Conservation (phyloP, 2,329 filamentous ascomycete genomes). For the Orbilia javanica region DNA sequence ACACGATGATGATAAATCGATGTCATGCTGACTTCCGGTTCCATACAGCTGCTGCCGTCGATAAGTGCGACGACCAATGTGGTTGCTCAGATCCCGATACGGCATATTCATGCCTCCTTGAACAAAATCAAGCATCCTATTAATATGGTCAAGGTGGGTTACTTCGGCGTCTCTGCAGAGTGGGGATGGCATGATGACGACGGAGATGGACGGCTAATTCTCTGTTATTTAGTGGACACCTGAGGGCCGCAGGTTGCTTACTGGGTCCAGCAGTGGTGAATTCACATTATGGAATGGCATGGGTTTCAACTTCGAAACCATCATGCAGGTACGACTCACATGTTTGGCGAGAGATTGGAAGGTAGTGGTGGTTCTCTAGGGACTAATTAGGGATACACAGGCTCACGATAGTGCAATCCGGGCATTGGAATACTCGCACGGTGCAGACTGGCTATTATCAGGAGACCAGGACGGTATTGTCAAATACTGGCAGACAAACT, state of each 20-base stretch:
- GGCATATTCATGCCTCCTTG: slow-evolving; percentile 95
- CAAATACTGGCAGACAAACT: slow-evolving; percentile 99
- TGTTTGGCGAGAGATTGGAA: slow-evolving; percentile 25
- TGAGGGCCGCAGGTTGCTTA: slow-evolving; percentile 89
- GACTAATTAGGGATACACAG: slow-evolving; percentile 61
- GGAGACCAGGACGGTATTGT: slow-evolving; percentile 94
- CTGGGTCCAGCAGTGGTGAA: slow-evolving; percentile 94
- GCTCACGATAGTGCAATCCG: slow-evolving; percentile 91
- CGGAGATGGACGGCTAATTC: slow-evolving; percentile 12
- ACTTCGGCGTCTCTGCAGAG: background rate
- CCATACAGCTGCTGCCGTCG: slow-evolving; percentile 84
- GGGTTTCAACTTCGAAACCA: slow-evolving; percentile 99
- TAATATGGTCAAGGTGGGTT: slow-evolving; percentile 77
- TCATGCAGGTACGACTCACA: slow-evolving; percentile 77
- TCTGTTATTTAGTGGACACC: slow-evolving; percentile 81
- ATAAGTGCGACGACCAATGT: slow-evolving; percentile 76
- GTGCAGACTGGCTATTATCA: slow-evolving; percentile 95
- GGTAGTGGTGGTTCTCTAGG: background rate
- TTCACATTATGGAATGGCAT: slow-evolving; percentile 99
- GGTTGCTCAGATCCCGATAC: slow-evolving; percentile 90
- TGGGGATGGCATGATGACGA: background rate
- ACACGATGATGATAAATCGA: slow-evolving; percentile 26
- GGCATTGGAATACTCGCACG: slow-evolving; percentile 88
- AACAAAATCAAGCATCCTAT: slow-evolving; percentile 99
- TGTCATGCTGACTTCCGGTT: slow-evolving; percentile 31